These are phyloP conservation scores for Naganishia randhawae DNA, from an alignment of 768 basidiomycete genomes.

Conservation along the genomic window DNA sequence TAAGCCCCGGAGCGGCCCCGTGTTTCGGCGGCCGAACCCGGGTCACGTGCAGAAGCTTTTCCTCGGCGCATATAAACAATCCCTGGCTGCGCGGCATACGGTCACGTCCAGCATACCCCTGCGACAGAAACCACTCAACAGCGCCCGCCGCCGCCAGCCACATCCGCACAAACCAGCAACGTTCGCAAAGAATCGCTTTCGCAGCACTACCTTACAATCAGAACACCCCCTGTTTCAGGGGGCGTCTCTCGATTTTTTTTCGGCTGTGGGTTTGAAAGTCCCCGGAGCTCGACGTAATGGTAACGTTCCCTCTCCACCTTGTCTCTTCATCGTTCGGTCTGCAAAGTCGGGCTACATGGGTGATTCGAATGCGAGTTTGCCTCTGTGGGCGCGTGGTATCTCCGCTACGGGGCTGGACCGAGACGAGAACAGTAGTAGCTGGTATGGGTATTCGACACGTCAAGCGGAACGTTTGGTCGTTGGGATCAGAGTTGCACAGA, in stretches of 20 bases:
- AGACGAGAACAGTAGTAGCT: background rate
- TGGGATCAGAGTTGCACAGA: background rate
- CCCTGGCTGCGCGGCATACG: too few species aligned
- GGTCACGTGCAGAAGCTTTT: too few species aligned
- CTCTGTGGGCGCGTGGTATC: conserved; percentile 19
- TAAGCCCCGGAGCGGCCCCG: too few species aligned
- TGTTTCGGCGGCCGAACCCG: too few species aligned
- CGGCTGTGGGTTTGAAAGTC: conserved; percentile 27
- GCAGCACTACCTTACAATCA: conserved; percentile 20
- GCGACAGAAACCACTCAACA: background rate
- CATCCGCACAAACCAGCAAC: conserved; percentile 17
- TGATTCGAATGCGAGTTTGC: background rate
- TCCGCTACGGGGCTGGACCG: background rate
- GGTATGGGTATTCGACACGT: background rate
- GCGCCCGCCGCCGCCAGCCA: background rate
- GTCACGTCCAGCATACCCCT: too few species aligned
- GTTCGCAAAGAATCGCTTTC: conserved; percentile 26
- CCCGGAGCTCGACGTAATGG: conserved; percentile 11
- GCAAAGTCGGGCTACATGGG: background rate
- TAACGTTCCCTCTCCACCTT: background rate
- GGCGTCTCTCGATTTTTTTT: conserved; percentile 2
- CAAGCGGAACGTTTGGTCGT: background rate
- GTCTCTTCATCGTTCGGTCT: background rate
- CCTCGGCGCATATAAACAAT: too few species aligned
- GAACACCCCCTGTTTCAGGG: background rate